Base-by-base conservation (phyloP, 306 rosid genomes). In the Prinsepia uniflora region DNA sequence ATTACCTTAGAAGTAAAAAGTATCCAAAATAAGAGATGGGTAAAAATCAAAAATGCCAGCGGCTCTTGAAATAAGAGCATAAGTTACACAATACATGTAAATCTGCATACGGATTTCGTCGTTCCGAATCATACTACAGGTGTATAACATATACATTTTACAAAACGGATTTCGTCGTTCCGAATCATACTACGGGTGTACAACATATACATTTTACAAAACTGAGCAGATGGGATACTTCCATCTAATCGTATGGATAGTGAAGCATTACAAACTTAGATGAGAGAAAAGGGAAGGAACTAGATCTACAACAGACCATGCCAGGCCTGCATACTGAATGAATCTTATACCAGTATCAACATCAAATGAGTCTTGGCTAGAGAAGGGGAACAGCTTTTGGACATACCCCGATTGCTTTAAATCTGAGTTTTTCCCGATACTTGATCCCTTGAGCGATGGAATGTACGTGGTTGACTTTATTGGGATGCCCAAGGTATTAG, bases 221-320 rank as follows among this genome's bases (percentile, higher is more conserved):
- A 75, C 65, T 45, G 42, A 42, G 36, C 6, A 39, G 14, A 41
- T 12, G n/a, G 24, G 68, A 54, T 30, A 8, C 41, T 72, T n/a
- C 77, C 69, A 19, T n/a, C 22, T 72, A 46, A 62, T 15, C 56
- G 46, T 68, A 55, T 46, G 45, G 40, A 54, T 39, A 8, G 58
- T 40, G 56, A 36, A 44, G 65, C 53, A 62, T 86, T 80, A 95
- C 85, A 91, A 83, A 73, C 76, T 79, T 52, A 82, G 47, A 69
- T 82, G 80, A 45, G 90, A 22, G 76, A 91, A 95, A 62, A 95
- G 76, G 6, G 92, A 74, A 8, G 99, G 97, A 55, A 94, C 99
- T 45, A 94, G 86, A 79, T 94, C 99, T 5, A 91, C 97, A 13
- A 91, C 99, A 61, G 97, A 86, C 97, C 96, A 94, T 0, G 97